A percentile compares a stretch with the other conserved stretches of the same genome.
These are phyloP conservation scores for Brettanomyces anomalus DNA, from an alignment of 805 yeast genomes.

Conservation along the genomic window DNA sequence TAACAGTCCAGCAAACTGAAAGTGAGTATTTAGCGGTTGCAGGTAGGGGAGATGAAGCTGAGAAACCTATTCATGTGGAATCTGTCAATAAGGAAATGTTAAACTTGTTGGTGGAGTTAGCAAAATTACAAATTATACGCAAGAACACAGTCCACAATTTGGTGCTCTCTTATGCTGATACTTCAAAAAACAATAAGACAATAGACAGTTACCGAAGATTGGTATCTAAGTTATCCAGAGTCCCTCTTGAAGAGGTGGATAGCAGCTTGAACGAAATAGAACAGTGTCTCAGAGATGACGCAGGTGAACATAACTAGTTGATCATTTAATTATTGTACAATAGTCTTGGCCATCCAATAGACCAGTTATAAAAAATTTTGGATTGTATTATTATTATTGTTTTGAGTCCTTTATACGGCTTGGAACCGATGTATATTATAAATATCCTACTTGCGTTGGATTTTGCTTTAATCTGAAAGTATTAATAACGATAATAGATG, in stretches of 20 bases:
- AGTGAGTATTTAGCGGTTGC: conserved; percentile 12
- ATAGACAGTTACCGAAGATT: conserved; percentile 61
- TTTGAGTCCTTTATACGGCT: too few relatives aligned
- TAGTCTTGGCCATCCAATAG: too few relatives aligned
- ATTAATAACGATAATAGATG: too few relatives aligned
- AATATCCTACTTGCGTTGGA: too few relatives aligned
- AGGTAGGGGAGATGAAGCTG: neutral
- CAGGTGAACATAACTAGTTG: neutral
- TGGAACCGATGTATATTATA: too few relatives aligned
- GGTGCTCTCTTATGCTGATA: conserved; percentile 23
- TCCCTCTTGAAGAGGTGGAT: conserved; percentile 60
- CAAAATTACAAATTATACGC: conserved; percentile 46
- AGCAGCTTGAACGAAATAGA: conserved; percentile 53
- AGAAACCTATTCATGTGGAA: conserved; percentile 6
- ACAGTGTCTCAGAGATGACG: conserved; percentile 19
- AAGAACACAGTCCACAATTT: conserved; percentile 44
- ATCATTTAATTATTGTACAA: too few relatives aligned
- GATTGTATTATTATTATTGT: too few relatives aligned
- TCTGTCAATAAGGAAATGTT: conserved; percentile 15
- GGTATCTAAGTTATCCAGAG: conserved; percentile 60
- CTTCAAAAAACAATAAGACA: conserved; percentile 39
- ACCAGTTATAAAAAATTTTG: too few relatives aligned
- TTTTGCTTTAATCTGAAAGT: too few relatives aligned
- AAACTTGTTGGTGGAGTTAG: conserved; percentile 32
- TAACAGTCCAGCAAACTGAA: conserved; percentile 31